Percentiles rank a stretch among this genome's conserved stretches.
Evolutionary conservation across 352 stramenopile genomes (phyloP).

Genomic region (Phytopythium chamaehyphon): DNA sequence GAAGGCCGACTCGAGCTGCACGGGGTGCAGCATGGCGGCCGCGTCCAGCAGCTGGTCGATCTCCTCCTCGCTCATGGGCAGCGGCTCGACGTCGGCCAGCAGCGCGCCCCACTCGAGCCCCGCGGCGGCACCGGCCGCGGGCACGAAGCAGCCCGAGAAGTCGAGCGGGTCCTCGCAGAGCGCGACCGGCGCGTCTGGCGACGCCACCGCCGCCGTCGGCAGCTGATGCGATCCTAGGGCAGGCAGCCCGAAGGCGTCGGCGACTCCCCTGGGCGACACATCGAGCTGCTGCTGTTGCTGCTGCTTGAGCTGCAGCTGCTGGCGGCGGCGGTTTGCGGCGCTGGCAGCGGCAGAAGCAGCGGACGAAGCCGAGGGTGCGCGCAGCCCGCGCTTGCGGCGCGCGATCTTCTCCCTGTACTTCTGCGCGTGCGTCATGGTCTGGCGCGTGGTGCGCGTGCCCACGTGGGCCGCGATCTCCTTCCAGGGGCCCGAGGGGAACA

Average conservation of each 20-base stretch:
- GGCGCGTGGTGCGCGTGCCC: constrained; percentile 47
- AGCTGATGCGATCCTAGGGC: no score
- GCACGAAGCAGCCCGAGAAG: constrained; percentile 5
- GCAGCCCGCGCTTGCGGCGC: constrained; percentile 38
- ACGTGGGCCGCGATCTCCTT: constrained; percentile 56
- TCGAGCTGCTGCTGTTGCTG: background rate
- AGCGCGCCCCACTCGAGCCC: constrained; percentile 13
- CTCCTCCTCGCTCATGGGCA: constrained; percentile 37
- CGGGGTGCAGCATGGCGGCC: constrained; percentile 16
- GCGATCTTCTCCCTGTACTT: constrained; percentile 60
- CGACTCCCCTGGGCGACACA: background rate
- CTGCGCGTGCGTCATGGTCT: constrained; percentile 57
- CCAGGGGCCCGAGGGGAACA: constrained; percentile 60
- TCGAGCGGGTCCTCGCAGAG: constrained; percentile 6
- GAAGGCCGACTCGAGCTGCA: constrained; percentile 10
- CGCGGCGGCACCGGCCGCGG: constrained; percentile 6
- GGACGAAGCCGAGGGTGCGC: constrained; percentile 22
- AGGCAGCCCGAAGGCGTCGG: constrained; percentile 1
- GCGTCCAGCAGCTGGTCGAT: constrained; percentile 41
- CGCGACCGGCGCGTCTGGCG: background rate
- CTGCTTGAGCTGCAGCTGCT: background rate
- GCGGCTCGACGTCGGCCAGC: constrained; percentile 26
- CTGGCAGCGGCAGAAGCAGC: constrained; percentile 11
- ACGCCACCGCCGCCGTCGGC: background rate
- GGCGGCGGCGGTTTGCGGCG: background rate